phyloP scores from a whole-genome alignment of 2,329 filamentous ascomycete species.

The Anthostomella pinea region DNA sequence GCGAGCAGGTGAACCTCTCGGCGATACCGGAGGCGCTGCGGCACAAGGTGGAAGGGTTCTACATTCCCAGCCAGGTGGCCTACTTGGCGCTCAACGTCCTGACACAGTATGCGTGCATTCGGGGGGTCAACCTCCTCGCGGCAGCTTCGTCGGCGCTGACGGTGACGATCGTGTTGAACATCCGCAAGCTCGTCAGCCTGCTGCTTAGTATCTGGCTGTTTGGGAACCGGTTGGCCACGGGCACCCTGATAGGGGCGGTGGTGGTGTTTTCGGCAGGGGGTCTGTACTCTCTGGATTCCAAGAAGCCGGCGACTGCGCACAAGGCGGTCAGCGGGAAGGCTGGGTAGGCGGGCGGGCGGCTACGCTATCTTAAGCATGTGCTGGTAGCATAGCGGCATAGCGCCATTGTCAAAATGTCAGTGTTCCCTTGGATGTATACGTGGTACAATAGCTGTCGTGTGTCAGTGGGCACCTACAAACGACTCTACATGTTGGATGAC shows the following conservation, averaged over 20 bases:
- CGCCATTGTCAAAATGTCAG: too few species aligned
- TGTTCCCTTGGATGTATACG: too few species aligned
- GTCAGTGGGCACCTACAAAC: too few species aligned
- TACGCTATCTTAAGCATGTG: too few species aligned
- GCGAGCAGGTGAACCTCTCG: conserved; percentile 28
- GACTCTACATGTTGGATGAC: too few species aligned
- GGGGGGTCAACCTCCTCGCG: conserved; percentile 91
- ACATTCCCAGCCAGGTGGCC: conserved; percentile 66
- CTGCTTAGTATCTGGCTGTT: conserved; percentile 92
- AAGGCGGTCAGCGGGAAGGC: conserved; percentile 8
- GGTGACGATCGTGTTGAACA: conserved; percentile 93
- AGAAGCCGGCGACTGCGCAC: conserved; percentile 20
- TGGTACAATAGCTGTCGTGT: too few species aligned
- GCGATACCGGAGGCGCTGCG: conserved; percentile 38
- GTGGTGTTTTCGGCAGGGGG: conserved; percentile 91
- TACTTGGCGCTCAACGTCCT: conserved; percentile 74
- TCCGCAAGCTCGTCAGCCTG: conserved; percentile 89
- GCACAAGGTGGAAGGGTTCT: conserved; percentile 36
- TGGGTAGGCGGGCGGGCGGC: conserved; percentile 7
- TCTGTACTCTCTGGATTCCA: conserved; percentile 77
- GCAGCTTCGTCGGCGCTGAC: conserved; percentile 87
- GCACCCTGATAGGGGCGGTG: conserved; percentile 76
- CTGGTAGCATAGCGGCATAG: too few species aligned
- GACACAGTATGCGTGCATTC: conserved; percentile 93
- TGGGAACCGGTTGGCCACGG: conserved; percentile 73